These are phyloP conservation scores for Tetrahymena borealis DNA, from an alignment of 73 alveolate species.

Conservation along the genomic window DNA sequence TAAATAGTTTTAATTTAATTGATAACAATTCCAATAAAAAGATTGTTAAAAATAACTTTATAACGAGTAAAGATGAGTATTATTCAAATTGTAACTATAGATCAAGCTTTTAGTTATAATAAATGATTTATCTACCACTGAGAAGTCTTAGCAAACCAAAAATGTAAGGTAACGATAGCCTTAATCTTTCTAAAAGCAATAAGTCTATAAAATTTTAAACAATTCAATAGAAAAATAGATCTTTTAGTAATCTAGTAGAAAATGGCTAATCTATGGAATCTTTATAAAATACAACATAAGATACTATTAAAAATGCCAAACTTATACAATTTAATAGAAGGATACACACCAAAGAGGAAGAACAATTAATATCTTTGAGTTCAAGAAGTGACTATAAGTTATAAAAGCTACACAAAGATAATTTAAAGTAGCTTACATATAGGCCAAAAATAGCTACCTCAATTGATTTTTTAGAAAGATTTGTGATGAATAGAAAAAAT, in stretches of 20 bases:
- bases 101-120: background rate
- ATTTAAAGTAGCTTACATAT: background rate
- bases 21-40: too few species aligned
- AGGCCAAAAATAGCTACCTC: background rate
- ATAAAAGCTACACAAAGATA: background rate
- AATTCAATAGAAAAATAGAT: background rate
- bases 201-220: background rate
- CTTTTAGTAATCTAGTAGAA: background rate
- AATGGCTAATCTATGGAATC: background rate
- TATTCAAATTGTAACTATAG: background rate
- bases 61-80: background rate
- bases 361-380: background rate
- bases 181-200: background rate
- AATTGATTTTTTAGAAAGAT: background rate
- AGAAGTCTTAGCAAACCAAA: background rate
- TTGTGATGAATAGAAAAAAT: background rate
- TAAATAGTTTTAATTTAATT: too few species aligned
- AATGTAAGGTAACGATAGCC: background rate
- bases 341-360: background rate
- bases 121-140: background rate
- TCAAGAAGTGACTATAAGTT: background rate
- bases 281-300: background rate
- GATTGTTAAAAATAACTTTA: background rate
- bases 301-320: background rate
- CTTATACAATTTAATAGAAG: background rate